phyloP scores from a whole-genome alignment of 1,139 yeast genomes.

The Nakaseomyces sp. region DNA sequence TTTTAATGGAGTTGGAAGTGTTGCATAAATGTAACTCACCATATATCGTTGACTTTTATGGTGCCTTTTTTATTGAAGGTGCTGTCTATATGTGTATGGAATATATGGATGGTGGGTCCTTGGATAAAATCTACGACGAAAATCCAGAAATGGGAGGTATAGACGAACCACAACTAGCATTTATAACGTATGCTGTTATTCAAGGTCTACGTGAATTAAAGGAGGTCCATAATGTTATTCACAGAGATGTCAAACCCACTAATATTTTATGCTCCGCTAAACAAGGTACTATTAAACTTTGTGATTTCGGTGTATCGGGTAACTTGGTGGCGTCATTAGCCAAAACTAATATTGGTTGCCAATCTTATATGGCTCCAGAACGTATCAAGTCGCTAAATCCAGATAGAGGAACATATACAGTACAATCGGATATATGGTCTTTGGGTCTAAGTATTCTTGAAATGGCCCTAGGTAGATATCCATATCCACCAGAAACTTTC shows the following conservation, averaged over 20 bases:
- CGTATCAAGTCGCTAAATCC: constrained; percentile 61
- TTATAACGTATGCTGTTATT: constrained; percentile 72
- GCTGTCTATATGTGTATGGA: constrained; percentile 99
- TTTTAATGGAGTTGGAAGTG: constrained; percentile 89
- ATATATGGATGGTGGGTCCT: constrained; percentile 94
- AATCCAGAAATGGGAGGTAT: constrained; percentile 49
- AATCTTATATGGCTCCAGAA: constrained; percentile 98
- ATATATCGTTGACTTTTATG: constrained; percentile 88
- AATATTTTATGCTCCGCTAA: constrained; percentile 73
- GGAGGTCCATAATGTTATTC: constrained; percentile 84
- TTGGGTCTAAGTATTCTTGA: constrained; percentile 83
- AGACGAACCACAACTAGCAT: constrained; percentile 72
- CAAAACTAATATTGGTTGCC: constrained; percentile 94
- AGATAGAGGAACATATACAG: constrained; percentile 77
- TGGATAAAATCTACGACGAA: constrained; percentile 71
- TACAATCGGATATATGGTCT: constrained; percentile 95
- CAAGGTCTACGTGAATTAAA: constrained; percentile 77
- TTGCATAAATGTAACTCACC: constrained; percentile 86
- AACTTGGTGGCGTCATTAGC: constrained; percentile 93
- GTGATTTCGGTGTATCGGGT: constrained; percentile 97
- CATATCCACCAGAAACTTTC: constrained; percentile 91
- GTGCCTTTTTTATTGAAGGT: constrained; percentile 95
- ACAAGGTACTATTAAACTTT: constrained; percentile 76
- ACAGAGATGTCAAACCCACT: constrained; percentile 96
- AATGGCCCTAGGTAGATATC: constrained; percentile 84